These are phyloP conservation scores for Trypanosoma scelopori DNA, from an alignment of 208 protist species.

Conservation along the genomic window DNA sequence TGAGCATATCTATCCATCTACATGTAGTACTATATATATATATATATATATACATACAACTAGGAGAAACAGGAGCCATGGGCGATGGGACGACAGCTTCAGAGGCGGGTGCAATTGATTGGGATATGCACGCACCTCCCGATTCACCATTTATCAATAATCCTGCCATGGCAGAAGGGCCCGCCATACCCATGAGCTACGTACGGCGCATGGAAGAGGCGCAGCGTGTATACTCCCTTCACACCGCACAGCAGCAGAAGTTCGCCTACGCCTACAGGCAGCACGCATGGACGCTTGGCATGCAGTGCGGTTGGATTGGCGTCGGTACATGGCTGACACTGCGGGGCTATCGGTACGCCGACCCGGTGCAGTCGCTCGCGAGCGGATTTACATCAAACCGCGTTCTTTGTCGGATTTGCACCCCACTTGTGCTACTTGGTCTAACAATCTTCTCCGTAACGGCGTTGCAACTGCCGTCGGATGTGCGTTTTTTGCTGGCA, in stretches of 20 bases:
- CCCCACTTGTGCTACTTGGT: slow-evolving; percentile 63
- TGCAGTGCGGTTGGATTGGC: slow-evolving; percentile 65
- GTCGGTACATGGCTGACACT: slow-evolving; percentile 60
- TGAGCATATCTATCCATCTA: background rate
- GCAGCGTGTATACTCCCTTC: slow-evolving; percentile 50
- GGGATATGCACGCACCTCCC: slow-evolving; percentile 20
- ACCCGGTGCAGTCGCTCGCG: slow-evolving; percentile 68
- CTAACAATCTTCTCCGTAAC: slow-evolving; percentile 47
- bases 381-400: slow-evolving; percentile 47
- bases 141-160: slow-evolving; percentile 69
- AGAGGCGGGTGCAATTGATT: slow-evolving; percentile 1
- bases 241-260: slow-evolving; percentile 45
- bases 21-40: background rate
- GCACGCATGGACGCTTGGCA: slow-evolving; percentile 44
- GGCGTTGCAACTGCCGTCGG: slow-evolving; percentile 47
- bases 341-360: slow-evolving; percentile 62
- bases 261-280: slow-evolving; percentile 35
- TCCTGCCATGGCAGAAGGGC: slow-evolving; percentile 32
- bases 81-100: background rate
- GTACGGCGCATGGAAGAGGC: slow-evolving; percentile 73
- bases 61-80: background rate
- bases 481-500: slow-evolving; percentile 38
- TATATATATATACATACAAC: background rate
- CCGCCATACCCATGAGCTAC: slow-evolving; percentile 52
- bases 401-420: slow-evolving; percentile 48